A percentile compares a stretch with the other conserved stretches of the same genome.
Conservation (phyloP, 2,329 filamentous ascomycete genomes). For the Neonectria sp. region DNA sequence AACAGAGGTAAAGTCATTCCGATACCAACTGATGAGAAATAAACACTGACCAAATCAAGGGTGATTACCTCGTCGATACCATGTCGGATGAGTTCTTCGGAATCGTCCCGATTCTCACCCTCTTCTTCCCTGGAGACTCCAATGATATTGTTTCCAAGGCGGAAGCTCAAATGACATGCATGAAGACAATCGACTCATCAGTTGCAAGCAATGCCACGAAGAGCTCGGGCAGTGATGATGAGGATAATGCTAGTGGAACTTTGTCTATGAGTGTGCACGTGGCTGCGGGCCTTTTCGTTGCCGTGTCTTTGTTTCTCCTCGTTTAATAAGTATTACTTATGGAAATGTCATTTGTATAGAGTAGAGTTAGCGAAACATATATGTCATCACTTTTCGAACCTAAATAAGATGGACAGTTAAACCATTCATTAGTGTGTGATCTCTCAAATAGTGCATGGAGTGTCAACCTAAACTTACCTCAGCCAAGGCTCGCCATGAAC, state of each 20-base stretch:
- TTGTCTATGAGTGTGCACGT: neutral
- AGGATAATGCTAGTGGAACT: neutral
- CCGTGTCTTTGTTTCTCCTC: neutral
- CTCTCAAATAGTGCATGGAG: no score
- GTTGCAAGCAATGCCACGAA: neutral
- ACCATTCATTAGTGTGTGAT: no score
- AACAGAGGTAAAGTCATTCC: constrained; percentile 5
- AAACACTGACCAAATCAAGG: neutral
- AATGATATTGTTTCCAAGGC: neutral
- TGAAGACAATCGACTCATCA: constrained; percentile 18
- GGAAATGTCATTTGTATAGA: no score
- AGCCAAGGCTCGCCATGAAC: no score
- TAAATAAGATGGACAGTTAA: no score
- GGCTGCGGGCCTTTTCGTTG: neutral
- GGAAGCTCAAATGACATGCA: constrained; percentile 30
- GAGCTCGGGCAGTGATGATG: constrained; percentile 1
- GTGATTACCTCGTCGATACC: constrained; percentile 10
- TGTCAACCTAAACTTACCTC: no score
- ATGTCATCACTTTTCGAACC: no score
- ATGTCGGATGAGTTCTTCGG: neutral
- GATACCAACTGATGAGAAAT: neutral
- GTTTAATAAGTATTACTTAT: neutral
- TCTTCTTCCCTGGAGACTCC: constrained; percentile 32
- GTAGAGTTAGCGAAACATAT: no score
- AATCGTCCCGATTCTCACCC: constrained; percentile 25